Base-by-base conservation (phyloP, 2,329 filamentous ascomycete genomes). In the Aspergillus ustus region DNA sequence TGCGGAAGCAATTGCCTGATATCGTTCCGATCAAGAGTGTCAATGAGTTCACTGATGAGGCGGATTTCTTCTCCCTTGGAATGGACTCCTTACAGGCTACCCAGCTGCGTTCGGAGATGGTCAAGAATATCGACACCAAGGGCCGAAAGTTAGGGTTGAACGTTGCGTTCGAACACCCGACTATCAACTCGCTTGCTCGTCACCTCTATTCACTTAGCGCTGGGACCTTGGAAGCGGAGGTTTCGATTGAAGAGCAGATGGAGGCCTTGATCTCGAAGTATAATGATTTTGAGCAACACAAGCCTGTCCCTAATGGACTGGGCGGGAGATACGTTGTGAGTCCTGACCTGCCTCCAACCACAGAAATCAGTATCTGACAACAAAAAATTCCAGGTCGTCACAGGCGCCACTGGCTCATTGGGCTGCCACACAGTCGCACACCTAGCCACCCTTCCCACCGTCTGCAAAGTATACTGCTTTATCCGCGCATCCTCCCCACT, bases 361-460 rank as follows among this genome's bases (percentile, higher is more conserved):
- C 34, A 13, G 13, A 40, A 2, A 40, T 2, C 15, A 25, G 2
- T 7, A 15, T 29, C 51, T 61, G 20, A 63, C 11, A 25, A 63
- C 6, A 28, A 54, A 54, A 20, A 22, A 15, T 19, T 31, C 28
- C 19, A 59, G 75, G 75, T 87, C 1, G 72, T 91, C 3, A 91
- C 88, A 0, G 89, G 89, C 1, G 83, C 84, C 0, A 91, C 89
- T 0, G 89, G 89, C 1, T 88, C 87, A 1, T 78, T 91, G 0
- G 89, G 89, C 1, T 81, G 85, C 0, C 87, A 89, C 65, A 76
- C 89, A 1, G 78, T 87, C 1, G 70, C 80, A 31, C 71, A 80
- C 22, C 75, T 87, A 3, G 67, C 74, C 1, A 67, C 72, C 2
- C 63, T 72, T 17, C 4, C 66, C 0, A 66, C 69, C 2, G 74